phyloP scores from a whole-genome alignment of 192 early-diverging fungal species.

The Entomortierella parvispora region DNA sequence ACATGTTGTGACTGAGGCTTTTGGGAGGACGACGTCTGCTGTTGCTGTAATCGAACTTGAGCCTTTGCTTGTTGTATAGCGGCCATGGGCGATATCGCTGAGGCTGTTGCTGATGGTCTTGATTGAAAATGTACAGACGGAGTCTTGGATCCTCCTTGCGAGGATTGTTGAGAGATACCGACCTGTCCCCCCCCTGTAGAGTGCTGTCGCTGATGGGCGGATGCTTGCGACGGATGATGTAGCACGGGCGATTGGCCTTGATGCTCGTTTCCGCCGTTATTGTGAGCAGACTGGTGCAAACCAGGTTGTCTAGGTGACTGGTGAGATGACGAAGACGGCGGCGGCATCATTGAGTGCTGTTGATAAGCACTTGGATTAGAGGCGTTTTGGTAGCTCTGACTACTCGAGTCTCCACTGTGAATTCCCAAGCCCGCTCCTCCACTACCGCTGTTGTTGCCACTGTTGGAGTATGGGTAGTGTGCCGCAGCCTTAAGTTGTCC shows the following conservation, averaged over 20 bases:
- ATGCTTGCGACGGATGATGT: neutral
- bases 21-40: no score
- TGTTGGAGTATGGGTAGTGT: neutral
- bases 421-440: no score
- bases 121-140: neutral
- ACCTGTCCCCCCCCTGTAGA: neutral
- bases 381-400: no score
- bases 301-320: constrained; percentile 19
- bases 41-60: no score
- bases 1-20: no score
- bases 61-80: no score
- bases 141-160: neutral
- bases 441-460: neutral
- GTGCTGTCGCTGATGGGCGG: neutral
- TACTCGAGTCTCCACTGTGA: no score
- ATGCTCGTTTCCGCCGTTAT: no score
- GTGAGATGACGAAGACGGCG: no score
- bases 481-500: neutral
- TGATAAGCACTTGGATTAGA: no score
- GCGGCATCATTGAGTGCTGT: no score
- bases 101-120: neutral
- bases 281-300: neutral
- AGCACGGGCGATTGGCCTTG: neutral
- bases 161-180: neutral
- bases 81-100: no score